Evolutionary conservation across 371 early-diverging fungal species (phyloP).

Genomic region (Funneliformis caledonium): DNA sequence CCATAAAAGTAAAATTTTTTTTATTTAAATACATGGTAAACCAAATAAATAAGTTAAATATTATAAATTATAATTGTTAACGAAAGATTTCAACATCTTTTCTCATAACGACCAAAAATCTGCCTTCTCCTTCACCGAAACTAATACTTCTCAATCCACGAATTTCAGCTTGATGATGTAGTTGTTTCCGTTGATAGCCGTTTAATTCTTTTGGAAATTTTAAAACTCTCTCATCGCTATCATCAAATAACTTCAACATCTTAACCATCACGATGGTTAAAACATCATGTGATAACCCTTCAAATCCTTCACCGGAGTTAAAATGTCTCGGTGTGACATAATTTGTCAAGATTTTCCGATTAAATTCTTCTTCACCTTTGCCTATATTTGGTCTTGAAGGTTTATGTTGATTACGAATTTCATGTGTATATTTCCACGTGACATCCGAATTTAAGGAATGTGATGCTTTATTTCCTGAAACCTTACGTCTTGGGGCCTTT

Average conservation of each 20-base stretch:
- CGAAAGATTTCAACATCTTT: conserved; percentile 32
- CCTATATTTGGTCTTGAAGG: conserved; percentile 30
- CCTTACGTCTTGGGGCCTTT: neutral
- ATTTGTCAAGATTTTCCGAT: conserved; percentile 17
- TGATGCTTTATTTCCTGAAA: neutral
- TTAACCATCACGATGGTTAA: conserved; percentile 22
- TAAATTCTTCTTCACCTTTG: conserved; percentile 38
- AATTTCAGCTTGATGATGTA: conserved; percentile 37
- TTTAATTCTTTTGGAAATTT: conserved; percentile 36
- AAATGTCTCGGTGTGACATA: conserved; percentile 24
- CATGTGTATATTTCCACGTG: conserved; percentile 28
- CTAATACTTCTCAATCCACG: conserved; percentile 36
- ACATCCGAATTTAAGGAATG: neutral
- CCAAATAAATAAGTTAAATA: no score
- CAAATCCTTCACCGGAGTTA: neutral
- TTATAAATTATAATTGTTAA: no score
- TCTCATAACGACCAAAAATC: conserved; percentile 38
- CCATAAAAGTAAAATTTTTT: no score
- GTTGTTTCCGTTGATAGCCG: conserved; percentile 35
- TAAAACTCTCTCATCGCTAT: conserved; percentile 29
- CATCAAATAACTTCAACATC: conserved; percentile 21
- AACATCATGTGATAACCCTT: neutral
- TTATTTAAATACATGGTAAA: no score
- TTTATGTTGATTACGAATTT: conserved; percentile 31
- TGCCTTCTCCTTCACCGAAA: conserved; percentile 38